Conservation (phyloP, 495 filamentous ascomycete species). For the Cryomyces minteri region DNA sequence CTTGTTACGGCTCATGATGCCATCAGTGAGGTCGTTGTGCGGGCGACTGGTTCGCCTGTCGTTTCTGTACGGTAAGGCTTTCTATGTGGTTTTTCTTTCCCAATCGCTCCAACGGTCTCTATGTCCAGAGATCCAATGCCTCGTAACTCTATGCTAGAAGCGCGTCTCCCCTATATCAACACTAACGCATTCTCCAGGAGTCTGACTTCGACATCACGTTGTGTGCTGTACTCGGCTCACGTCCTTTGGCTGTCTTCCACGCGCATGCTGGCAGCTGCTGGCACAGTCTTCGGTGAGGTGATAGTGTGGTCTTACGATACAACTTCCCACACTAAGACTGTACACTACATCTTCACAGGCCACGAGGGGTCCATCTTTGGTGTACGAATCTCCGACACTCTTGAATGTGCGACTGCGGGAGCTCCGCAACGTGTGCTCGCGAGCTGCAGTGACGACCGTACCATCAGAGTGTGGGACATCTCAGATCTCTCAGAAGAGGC, state of each 20-base stretch:
- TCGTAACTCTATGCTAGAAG: background rate
- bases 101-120: background rate
- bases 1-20: constrained; percentile 80
- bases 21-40: constrained; percentile 20
- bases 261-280: constrained; percentile 57
- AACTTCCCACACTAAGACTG: constrained; percentile 10
- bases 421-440: constrained; percentile 41
- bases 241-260: constrained; percentile 36
- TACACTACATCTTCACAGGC: constrained; percentile 61
- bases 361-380: constrained; percentile 93
- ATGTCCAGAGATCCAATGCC: background rate
- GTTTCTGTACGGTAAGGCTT: background rate
- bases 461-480: constrained; percentile 79
- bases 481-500: constrained; percentile 24
- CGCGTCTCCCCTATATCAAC: background rate
- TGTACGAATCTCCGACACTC: constrained; percentile 50
- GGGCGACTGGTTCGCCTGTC: background rate
- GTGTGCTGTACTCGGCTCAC: constrained; percentile 76
- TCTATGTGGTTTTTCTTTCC: background rate
- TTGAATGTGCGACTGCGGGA: constrained; percentile 22
- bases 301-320: constrained; percentile 51
- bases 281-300: constrained; percentile 87
- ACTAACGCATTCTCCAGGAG: constrained; percentile 9
- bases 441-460: constrained; percentile 91
- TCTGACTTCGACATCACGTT: constrained; percentile 52